phyloP scores from a whole-genome alignment of 2,329 filamentous ascomycete species.

The Alternaria solani region DNA sequence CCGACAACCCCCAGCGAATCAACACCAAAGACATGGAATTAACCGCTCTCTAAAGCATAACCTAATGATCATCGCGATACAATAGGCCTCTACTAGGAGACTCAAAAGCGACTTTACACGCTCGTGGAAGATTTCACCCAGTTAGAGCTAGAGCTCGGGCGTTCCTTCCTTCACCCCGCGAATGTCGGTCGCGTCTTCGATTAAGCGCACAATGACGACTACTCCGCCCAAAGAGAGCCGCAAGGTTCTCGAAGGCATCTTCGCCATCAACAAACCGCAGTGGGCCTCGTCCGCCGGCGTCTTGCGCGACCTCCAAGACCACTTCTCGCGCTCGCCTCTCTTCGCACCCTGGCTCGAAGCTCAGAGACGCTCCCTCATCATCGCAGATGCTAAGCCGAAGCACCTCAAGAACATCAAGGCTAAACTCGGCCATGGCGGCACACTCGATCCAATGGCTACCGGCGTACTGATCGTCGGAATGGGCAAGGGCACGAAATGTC shows the following conservation, averaged over 20 bases:
- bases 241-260: constrained; percentile 68
- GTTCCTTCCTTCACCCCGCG: constrained; percentile 10
- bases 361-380: constrained; percentile 67
- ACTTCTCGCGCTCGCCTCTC: constrained; percentile 80
- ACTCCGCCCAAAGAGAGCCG: constrained; percentile 37
- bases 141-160: constrained; percentile 12
- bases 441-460: constrained; percentile 91
- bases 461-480: constrained; percentile 90
- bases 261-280: constrained; percentile 90
- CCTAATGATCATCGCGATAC: too few species aligned
- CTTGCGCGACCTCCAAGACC: constrained; percentile 83
- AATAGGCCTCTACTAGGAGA: too few species aligned
- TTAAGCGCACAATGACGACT: constrained; percentile 34
- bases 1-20: too few species aligned
- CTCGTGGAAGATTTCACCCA: constrained; percentile 9
- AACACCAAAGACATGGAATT: too few species aligned
- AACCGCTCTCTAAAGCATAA: too few species aligned
- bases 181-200: constrained; percentile 32
- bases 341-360: constrained; percentile 80
- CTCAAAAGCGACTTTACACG: too few species aligned
- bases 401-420: constrained; percentile 66
- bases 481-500: constrained; percentile 84
- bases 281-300: constrained; percentile 89
- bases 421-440: constrained; percentile 96
- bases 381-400: constrained; percentile 62